Base-by-base conservation (phyloP, 306 rosid species). In the Styphnolobium japonicum region DNA sequence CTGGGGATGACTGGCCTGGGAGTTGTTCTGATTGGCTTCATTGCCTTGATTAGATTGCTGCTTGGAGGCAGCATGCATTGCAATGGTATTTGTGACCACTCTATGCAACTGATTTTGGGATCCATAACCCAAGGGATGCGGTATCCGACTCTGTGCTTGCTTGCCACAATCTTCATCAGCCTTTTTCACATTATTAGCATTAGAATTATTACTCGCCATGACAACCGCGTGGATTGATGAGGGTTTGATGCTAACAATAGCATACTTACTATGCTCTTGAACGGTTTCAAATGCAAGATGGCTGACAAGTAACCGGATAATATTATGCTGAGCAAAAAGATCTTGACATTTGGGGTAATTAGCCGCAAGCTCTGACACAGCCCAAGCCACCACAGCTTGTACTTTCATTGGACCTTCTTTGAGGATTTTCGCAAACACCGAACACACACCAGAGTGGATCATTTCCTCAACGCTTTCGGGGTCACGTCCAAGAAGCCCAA, bases 251-350 rank as follows among this genome's bases (percentile, higher is more conserved):
- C 82, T 81, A 15, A 87, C 77, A 75, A 95, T 85, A 1, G 85
- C 85, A 37, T 95, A 95, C 88, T 91, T 95, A 31, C 96, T 92
- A 53, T 95, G 98, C 72, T 95, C 98, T 16, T 92, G 91, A 29
- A 92, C 90, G 0, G 98, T 92, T 51, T 92, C 98, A 21, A 95
- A 95, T 0, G 98, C 98, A 18, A 95, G 97, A 64, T 95, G 98
- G 52, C 94, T 72, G 9, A 95, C 98, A 5, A 95, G 97, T 40
- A 93, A 67, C 2, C 96, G 82, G 6, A 90, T 88, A 7, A 90
- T 91, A n/a, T 95, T 90, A 64, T 92, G 87, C 85, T 95, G 98
- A 3, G 88, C 92, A 62, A 95, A 95, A 29, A 90, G 86, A 82
- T 95, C 98, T 81, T 95, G 98, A 49, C 91, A 95, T 62, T 86